Evolutionary conservation across 2,329 filamentous ascomycete species (phyloP).

Genomic region (Trichoderma arundinaceum): DNA sequence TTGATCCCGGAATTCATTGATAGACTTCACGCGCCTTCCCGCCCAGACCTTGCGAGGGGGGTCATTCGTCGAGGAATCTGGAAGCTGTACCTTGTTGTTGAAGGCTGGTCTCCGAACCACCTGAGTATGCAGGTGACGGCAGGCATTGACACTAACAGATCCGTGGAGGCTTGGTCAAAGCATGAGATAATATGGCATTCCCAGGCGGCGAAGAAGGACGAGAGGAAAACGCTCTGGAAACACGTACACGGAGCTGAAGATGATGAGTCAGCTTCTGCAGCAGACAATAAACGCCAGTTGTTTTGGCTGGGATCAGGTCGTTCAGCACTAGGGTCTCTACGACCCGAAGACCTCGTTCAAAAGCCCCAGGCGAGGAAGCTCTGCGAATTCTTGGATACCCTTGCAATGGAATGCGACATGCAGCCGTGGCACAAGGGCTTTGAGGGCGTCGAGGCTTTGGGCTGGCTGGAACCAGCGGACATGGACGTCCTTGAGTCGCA

Average conservation of each 20-base stretch:
- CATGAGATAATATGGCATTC: slow-evolving; percentile 4
- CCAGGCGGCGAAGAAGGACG: not conserved
- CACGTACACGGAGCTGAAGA: not conserved
- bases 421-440: slow-evolving; percentile 18
- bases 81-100: slow-evolving; percentile 27
- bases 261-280: too few relatives aligned
- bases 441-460: slow-evolving; percentile 22
- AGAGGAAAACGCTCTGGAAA: not conserved
- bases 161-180: not conserved
- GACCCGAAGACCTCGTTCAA: slow-evolving; percentile 3
- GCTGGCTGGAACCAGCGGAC: slow-evolving; percentile 21
- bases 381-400: not conserved
- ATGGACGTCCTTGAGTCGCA: not conserved
- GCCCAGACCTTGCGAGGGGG: not conserved
- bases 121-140: not conserved
- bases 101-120: slow-evolving; percentile 20
- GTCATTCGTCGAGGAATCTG: not conserved
- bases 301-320: slow-evolving; percentile 25
- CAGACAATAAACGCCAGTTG: not conserved
- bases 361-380: not conserved
- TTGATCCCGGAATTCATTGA: slow-evolving; percentile 26
- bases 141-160: not conserved
- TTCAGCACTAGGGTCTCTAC: not conserved
- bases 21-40: slow-evolving; percentile 1
- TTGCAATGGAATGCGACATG: not conserved